Evolutionary conservation across 2,329 filamentous ascomycete genomes (phyloP).

Genomic region (Trichoderma lentiforme): DNA sequence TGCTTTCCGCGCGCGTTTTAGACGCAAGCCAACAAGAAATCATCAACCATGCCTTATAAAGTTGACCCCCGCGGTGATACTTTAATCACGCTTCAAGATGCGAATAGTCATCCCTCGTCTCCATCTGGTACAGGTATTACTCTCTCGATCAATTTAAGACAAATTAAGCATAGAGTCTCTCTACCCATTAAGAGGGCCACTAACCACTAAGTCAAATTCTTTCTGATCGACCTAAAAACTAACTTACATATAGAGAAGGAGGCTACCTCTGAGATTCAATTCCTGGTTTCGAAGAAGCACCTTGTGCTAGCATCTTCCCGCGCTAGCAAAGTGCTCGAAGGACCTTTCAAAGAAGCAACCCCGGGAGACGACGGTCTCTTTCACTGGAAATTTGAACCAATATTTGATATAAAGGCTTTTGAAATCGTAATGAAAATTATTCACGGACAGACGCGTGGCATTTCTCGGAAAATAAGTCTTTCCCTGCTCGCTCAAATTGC

Average conservation of each 20-base stretch:
- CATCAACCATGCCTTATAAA: not conserved
- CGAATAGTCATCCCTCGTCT: rapidly evolving
- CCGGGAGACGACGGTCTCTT: not conserved
- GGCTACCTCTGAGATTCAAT: not conserved
- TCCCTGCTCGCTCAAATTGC: not conserved
- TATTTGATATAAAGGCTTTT: not conserved
- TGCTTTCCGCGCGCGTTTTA: not conserved
- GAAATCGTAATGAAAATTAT: not conserved
- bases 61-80: not conserved
- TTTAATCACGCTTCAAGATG: not conserved
- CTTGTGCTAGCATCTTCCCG: not conserved
- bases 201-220: not conserved
- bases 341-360: not conserved
- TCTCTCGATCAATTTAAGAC: not conserved
- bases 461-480: not conserved
- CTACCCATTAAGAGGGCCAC: too few species aligned
- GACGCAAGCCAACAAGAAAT: not conserved
- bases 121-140: not conserved
- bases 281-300: not conserved
- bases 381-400: not conserved
- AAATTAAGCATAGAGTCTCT: not conserved
- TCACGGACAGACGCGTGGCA: not conserved
- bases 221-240: rapidly evolving
- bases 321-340: not conserved
- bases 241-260: not conserved